phyloP scores from a whole-genome alignment of 257 asterid species.

The Solanum pinnatisectum region DNA sequence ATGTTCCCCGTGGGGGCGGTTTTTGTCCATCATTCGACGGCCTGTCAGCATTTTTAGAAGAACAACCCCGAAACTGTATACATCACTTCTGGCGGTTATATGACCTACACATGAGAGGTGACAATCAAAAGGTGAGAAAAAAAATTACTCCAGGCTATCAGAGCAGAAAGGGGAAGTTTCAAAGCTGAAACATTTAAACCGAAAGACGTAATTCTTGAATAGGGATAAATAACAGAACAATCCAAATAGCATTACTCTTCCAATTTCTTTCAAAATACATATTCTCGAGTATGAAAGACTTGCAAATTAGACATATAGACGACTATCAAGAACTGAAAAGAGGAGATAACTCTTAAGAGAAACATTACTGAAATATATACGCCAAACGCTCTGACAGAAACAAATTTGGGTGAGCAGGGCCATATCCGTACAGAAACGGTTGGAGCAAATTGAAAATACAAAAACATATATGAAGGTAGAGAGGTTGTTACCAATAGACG shows the following conservation, averaged over 20 bases:
- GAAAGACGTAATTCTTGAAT: not conserved
- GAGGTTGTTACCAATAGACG: not conserved
- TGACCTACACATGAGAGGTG: slow-evolving; percentile 18
- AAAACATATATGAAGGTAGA: not conserved
- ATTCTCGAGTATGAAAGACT: not conserved
- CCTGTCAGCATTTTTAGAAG: slow-evolving; percentile 35
- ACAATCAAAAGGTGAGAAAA: not conserved
- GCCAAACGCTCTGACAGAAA: not conserved
- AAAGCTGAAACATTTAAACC: not conserved
- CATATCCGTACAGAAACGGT: not conserved
- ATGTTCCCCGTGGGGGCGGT: slow-evolving; percentile 27
- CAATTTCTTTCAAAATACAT: not conserved
- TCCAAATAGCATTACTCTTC: not conserved
- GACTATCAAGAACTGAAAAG: not conserved
- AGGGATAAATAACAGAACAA: not conserved
- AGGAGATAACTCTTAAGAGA: not conserved
- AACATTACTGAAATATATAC: not conserved
- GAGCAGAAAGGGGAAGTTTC: not conserved
- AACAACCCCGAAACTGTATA: slow-evolving; percentile 37
- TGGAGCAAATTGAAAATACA: not conserved
- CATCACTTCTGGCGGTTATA: slow-evolving; percentile 29
- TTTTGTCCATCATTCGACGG: slow-evolving; percentile 27
- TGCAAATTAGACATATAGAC: not conserved
- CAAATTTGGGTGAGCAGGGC: not conserved
- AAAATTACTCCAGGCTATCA: not conserved